A percentile compares a stretch with the other conserved stretches of the same genome.
phyloP scores from a whole-genome alignment of 257 asterid genomes.

The Rubia yunnanensis region DNA sequence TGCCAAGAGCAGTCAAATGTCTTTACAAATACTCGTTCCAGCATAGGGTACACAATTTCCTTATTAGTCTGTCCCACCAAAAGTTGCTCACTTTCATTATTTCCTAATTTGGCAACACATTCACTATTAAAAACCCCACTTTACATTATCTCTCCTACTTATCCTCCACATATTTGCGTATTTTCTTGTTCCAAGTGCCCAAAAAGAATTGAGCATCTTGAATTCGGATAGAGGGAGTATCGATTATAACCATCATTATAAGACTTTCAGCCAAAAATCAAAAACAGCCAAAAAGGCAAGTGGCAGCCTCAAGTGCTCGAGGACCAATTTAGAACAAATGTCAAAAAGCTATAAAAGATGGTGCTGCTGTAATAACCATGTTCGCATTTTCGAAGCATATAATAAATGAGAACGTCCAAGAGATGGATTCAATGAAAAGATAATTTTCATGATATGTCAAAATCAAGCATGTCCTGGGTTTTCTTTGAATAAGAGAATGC shows the following conservation, averaged over 20 bases:
- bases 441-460: not conserved
- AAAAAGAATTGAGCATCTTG: not conserved
- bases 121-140: not conserved
- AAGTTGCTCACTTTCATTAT: not conserved
- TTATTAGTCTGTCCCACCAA: not conserved
- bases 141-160: not conserved
- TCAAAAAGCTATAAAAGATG: not conserved
- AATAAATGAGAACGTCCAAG: not conserved
- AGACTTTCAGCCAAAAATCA: not conserved
- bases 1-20: not conserved
- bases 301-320: not conserved
- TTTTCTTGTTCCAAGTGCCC: not conserved
- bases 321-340: not conserved
- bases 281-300: not conserved
- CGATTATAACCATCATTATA: not conserved
- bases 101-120: not conserved
- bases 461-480: not conserved
- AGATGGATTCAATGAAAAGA: not conserved
- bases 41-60: not conserved
- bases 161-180: not conserved
- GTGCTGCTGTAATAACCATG: not conserved
- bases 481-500: too few species aligned
- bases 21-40: not conserved
- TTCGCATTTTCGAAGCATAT: not conserved
- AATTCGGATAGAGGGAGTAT: not conserved